Percentiles rank a stretch among this genome's conserved stretches.
These are phyloP conservation scores for Raphanus sativus DNA, from an alignment of 345 rosid species.

Conservation along the genomic window DNA sequence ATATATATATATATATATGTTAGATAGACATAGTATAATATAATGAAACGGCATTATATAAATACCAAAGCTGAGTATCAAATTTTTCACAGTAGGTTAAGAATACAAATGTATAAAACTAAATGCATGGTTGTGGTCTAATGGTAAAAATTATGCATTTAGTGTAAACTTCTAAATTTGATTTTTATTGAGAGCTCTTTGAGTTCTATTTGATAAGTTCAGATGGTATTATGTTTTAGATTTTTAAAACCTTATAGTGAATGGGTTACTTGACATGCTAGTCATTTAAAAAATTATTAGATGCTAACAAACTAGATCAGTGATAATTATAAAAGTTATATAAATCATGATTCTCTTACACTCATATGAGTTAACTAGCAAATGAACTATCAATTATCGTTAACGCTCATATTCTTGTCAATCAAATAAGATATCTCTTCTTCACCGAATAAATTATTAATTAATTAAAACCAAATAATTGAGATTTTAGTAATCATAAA, in stretches of 20 bases:
- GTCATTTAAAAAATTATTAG: background rate
- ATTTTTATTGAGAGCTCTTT: background rate
- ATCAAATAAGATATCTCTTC: background rate
- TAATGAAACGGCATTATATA: background rate
- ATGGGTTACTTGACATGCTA: background rate
- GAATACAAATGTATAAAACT: too few relatives aligned
- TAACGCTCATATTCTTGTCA: conserved; percentile 1
- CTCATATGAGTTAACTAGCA: conserved; percentile 1
- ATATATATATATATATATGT: too few relatives aligned
- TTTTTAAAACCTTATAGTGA: background rate
- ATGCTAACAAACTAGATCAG: background rate
- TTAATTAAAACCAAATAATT: background rate
- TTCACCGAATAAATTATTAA: background rate
- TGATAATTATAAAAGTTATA: background rate
- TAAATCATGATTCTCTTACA: background rate
- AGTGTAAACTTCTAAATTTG: background rate
- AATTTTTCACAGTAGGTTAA: background rate
- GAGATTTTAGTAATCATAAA: background rate
- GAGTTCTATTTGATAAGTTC: background rate
- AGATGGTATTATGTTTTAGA: background rate
- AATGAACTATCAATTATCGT: background rate
- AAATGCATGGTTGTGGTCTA: background rate
- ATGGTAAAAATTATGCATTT: background rate
- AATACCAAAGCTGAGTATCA: background rate
- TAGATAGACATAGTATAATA: too few relatives aligned